phyloP scores from a whole-genome alignment of 768 basidiomycete species.

The Mrakia frigida region DNA sequence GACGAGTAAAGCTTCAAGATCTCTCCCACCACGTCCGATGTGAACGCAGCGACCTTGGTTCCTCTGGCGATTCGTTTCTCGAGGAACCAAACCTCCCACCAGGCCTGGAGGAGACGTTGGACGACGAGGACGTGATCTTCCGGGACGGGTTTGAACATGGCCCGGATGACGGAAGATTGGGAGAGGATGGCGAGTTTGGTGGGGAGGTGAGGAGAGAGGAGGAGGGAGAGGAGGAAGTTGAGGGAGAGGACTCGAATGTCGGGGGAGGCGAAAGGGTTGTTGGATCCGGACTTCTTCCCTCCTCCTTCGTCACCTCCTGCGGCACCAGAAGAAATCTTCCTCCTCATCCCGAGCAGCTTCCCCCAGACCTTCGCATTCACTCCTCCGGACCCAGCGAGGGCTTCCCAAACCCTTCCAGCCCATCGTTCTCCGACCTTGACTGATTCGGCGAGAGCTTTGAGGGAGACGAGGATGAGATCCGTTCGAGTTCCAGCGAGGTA shows the following conservation, averaged over 20 bases:
- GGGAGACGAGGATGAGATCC: constrained; percentile 60
- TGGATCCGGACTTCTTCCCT: not conserved
- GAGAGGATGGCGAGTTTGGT: constrained; percentile 30
- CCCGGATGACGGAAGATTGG: constrained; percentile 28
- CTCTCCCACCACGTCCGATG: constrained; percentile 52
- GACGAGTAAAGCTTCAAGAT: constrained; percentile 72
- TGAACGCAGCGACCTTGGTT: constrained; percentile 66
- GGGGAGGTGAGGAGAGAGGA: constrained; percentile 46
- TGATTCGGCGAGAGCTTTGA: constrained; percentile 58
- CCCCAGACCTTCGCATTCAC: constrained; percentile 32
- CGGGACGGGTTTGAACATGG: constrained; percentile 27
- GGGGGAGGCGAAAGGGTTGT: constrained; percentile 39
- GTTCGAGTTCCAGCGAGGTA: constrained; percentile 60
- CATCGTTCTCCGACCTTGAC: constrained; percentile 31
- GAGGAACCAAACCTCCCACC: constrained; percentile 71
- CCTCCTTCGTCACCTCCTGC: constrained; percentile 4
- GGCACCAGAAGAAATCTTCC: constrained; percentile 14
- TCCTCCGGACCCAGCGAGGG: constrained; percentile 48
- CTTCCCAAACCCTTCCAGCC: constrained; percentile 52
- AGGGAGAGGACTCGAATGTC: constrained; percentile 77
- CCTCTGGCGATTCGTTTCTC: constrained; percentile 68
- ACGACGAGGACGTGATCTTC: constrained; percentile 50
- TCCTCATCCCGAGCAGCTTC: constrained; percentile 29
- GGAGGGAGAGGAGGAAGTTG: constrained; percentile 66
- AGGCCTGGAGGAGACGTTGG: constrained; percentile 62